Evolutionary conservation across 345 rosid species (phyloP).

Genomic region (Capsella bursapastoris): DNA sequence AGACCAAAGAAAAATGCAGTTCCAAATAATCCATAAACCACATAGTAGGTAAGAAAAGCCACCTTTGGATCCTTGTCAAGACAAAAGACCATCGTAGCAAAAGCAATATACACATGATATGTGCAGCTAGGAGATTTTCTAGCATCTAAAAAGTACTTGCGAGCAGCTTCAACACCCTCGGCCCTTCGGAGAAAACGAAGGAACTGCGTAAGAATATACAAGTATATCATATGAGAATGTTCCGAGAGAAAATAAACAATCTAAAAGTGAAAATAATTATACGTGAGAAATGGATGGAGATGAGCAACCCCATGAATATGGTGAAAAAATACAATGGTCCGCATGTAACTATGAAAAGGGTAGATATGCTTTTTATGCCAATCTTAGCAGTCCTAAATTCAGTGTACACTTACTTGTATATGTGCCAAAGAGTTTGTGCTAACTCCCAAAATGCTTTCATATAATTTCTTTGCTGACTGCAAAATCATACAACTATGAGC

Average conservation of each 20-base stretch:
- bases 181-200: constrained; percentile 87
- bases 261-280: background rate
- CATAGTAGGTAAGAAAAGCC: constrained; percentile 23
- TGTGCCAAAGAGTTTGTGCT: constrained; percentile 77
- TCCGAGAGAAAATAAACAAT: constrained; percentile 7
- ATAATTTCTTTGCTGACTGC: constrained; percentile 85
- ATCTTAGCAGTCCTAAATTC: constrained; percentile 20
- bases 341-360: constrained; percentile 13
- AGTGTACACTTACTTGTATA: constrained; percentile 67
- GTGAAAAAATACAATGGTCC: background rate
- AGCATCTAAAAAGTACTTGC: constrained; percentile 89
- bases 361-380: constrained; percentile 13
- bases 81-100: constrained; percentile 89
- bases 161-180: constrained; percentile 96
- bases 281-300: constrained; percentile 3
- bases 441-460: constrained; percentile 75
- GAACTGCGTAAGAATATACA: constrained; percentile 56
- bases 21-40: constrained; percentile 24
- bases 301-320: constrained; percentile 9
- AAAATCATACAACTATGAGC: constrained; percentile 43
- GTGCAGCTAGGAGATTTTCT: constrained; percentile 84
- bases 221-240: constrained; percentile 30
- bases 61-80: constrained; percentile 96
- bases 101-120: constrained; percentile 91
- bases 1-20: constrained; percentile 7